Evolutionary conservation across 139 green algal genomes (phyloP), one percentile per base, ranked within the genome.

Genomic region (Chlamydomonas sphaeroides): DNA sequence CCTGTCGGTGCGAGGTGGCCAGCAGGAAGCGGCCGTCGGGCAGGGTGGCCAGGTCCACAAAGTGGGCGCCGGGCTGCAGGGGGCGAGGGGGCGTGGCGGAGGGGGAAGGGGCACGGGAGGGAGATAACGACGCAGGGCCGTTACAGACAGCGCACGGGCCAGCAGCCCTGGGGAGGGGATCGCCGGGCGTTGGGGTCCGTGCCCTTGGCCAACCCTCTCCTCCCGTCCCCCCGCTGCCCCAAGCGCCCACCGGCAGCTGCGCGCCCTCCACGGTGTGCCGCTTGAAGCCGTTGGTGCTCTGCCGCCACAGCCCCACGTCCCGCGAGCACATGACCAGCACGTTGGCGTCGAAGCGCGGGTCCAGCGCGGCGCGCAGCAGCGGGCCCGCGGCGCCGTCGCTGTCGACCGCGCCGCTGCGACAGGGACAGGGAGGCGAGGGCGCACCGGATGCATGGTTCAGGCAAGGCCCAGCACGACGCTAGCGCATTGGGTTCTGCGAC

Each of bases 291-390:
- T 74, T 70, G 32, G 72, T 48, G 23, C 61, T 61, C 72, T 82
- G 81, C 28, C 81, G 36, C 36, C 70, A 75, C 33, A 82, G 67
- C 49, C 62, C 61, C 45, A 86, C 36, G 21, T 39, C 49, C 8
- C 39, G 30, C 1, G 51, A 18, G 20, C 71, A 65, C 72, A 81
- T 57, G 0, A 84, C 74, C 45, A 88, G 38, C 49, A 85, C 77
- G 48, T 88, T 88, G 59, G 59, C 33, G 14, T 74, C 56, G 68
- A 84, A 88, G 21, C 81, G 81, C 11, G 84, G 84, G 62, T 88
- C 69, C 39, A 88, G 80, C 14, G 67, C 62, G 6, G 57, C 84
- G 2, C 74, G 68, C 41, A 84, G 17, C 28, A 63, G 49, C 5
- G 36, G 51, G 26, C 66, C 65, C 15, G 33, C 62, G 76, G 41